Evolutionary conservation across 306 rosid species (phyloP).

Genomic region (Fagus crenata): DNA sequence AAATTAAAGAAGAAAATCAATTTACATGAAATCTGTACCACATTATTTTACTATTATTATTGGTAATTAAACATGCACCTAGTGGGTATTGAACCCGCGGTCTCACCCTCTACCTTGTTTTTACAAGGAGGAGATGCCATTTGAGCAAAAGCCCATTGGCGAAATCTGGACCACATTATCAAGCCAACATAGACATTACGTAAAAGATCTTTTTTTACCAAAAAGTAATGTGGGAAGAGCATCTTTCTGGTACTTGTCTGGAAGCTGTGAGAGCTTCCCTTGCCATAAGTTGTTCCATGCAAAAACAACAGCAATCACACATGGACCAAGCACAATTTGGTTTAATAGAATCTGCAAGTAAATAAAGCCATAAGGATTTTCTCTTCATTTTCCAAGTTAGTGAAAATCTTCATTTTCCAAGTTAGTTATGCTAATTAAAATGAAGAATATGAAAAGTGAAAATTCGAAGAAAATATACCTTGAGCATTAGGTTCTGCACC

Average conservation of each 20-base stretch:
- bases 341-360: constrained; percentile 72
- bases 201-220: constrained; percentile 44
- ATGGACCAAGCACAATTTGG: constrained; percentile 89
- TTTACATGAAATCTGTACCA: neutral
- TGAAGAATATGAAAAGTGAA: neutral
- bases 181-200: constrained; percentile 14
- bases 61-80: too few relatives aligned
- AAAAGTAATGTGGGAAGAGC: constrained; percentile 73
- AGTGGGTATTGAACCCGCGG: too few relatives aligned
- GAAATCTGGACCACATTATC: constrained; percentile 22
- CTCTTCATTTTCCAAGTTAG: neutral
- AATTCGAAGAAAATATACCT: constrained; percentile 49
- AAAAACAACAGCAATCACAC: constrained; percentile 83
- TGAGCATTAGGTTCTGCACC: constrained; percentile 58
- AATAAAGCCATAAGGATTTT: neutral
- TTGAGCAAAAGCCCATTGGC: too few relatives aligned
- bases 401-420: too few relatives aligned
- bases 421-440: neutral
- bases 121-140: too few relatives aligned
- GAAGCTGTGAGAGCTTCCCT: constrained; percentile 75
- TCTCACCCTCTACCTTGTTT: too few relatives aligned
- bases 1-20: constrained; percentile 22
- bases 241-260: constrained; percentile 73
- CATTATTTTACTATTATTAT: too few relatives aligned
- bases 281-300: constrained; percentile 93